Base-by-base conservation (phyloP, 208 protist species). In the Giardia muris region DNA sequence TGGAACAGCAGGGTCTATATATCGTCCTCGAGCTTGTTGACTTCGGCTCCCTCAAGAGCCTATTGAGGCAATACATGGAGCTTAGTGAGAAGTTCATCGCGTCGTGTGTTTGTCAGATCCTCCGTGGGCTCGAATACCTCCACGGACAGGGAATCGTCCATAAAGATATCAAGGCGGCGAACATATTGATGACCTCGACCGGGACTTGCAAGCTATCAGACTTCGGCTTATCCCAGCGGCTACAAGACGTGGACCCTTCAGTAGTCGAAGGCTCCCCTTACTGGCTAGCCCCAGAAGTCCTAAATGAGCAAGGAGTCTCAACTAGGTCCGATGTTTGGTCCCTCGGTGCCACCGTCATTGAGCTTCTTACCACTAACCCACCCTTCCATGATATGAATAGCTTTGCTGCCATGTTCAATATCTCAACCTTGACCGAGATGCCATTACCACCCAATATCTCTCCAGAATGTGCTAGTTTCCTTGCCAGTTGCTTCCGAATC, bases 191-290 rank as follows among this genome's bases (percentile, higher is more conserved):
- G 0, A 86, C 1, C 43, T 1, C 0, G n/a, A 86, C 87, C 43
- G 92, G 92, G 0, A 2, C 1, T 19, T 10, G 22, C 2, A 94
- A 94, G 43, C 86, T 94, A 3, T 43, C 93, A 86, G 93, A 94
- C 45, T 94, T 94, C 88, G 93, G 93, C 30, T 86, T 94, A 0
- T 87, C 87, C 57, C 48, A 47, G 19, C 39, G 57, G 39, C 2
- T 94, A 30, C 57, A 76, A 76, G 57, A 76, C 67, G 93, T 90
- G 43, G 97, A 97, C 93, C 93, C 96, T 44, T 96, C 96, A 93
- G 97, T 96, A 4, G 94, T 97, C 67, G 94, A 97, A 43, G 96
- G 97, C 42, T 96, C 96, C 0, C 96, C 96, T 43, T 97, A 94
- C 92, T 97, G 96, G 96, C 96, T 96, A 95, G 95, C 94, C 0